phyloP scores from a whole-genome alignment of 73 alveolate species.

The Paramecium primaurelia region DNA sequence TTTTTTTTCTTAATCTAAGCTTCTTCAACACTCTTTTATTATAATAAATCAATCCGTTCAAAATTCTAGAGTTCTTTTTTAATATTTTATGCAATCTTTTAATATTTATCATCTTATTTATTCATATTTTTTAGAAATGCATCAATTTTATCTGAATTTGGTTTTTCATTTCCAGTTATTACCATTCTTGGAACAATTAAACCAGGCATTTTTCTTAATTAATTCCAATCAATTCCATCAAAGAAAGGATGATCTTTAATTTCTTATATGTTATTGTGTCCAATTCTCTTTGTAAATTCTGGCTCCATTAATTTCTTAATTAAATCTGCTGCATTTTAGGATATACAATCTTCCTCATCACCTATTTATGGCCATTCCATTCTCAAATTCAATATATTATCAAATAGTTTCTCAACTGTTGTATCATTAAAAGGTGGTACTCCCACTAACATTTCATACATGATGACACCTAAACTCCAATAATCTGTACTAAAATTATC shows the following conservation, averaged over 20 bases:
- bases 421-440: constrained; percentile 83
- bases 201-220: constrained; percentile 51
- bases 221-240: constrained; percentile 75
- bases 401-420: constrained; percentile 70
- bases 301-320: constrained; percentile 71
- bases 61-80: constrained; percentile 20
- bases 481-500: constrained; percentile 73
- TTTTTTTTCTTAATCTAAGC: neutral
- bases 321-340: constrained; percentile 84
- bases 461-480: constrained; percentile 82
- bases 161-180: constrained; percentile 8
- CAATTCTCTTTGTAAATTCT: constrained; percentile 77
- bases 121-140: constrained; percentile 40
- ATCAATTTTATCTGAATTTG: constrained; percentile 46
- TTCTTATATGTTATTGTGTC: constrained; percentile 74
- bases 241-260: constrained; percentile 85
- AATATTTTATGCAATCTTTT: neutral
- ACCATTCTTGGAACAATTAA: constrained; percentile 56
- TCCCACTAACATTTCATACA: constrained; percentile 91
- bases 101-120: neutral
- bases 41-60: constrained; percentile 15
- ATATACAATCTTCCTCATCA: constrained; percentile 74
- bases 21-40: constrained; percentile 8
- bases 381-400: constrained; percentile 64
- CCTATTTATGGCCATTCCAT: constrained; percentile 59